Evolutionary conservation across 1,139 yeast species (phyloP), one percentile per base, ranked within the genome.

Genomic region (Candida tropicalis): DNA sequence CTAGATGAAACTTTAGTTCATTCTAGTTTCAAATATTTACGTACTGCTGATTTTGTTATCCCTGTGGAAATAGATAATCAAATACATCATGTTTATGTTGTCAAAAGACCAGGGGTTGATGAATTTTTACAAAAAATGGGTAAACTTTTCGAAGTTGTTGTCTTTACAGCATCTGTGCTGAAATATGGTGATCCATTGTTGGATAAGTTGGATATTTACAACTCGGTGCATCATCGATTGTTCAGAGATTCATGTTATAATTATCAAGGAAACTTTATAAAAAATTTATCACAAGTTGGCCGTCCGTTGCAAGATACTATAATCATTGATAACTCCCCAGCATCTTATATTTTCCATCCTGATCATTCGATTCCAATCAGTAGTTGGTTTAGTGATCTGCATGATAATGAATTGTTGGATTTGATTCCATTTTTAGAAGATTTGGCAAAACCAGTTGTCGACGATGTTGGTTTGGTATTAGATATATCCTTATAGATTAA

Each of bases 301-400:
- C 77, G 99, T 55, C 97, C 97, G 1, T 72, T 95, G 49, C 70
- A 77, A 48, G 96, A 91, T 53, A 74, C 87, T 37, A 90, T 93
- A 46, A 95, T 93, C 54, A 83, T 93, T 53, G 99, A 93, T 70
- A 93, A 93, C 66, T 90, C 97, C 2, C 99, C 99, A 2, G 96
- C 98, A 5, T 88, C 97, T 11, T 93, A 95, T 64, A 83, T 91
- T 44, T 88, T 93, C 74, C 99, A 93, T 62, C 99, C 99, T 18
- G 96, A 89, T 60, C 97, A 93, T 69, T 96, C 98, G 11, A 86
- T 95, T 34, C 99, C 99, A n/a, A 88, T 93, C 26, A 88, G 97
- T 51, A 84, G 95, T 63, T 93, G 99, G 99, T 93, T 95, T 72
- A 88, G 97, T 55, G 99, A 93, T 68, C 84, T 95, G 33, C 99